Evolutionary conservation across 805 yeast species (phyloP), one percentile per base, ranked within the genome.

Genomic region (Saccharomycopsis olivae): DNA sequence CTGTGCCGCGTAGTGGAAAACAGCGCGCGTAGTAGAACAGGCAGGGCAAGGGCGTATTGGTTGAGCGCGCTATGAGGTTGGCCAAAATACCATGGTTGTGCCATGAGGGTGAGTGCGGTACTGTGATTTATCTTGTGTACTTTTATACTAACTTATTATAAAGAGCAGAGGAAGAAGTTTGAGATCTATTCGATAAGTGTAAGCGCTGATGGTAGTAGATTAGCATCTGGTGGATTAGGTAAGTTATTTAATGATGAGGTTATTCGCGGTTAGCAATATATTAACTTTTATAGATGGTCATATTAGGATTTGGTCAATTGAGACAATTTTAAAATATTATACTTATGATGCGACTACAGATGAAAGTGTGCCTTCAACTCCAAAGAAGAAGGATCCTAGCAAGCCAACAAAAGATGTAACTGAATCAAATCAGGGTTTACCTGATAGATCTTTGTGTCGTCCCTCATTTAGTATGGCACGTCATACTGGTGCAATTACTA

Each of bases 401-500:
- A n/a, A n/a, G n/a, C n/a, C n/a, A n/a, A n/a, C n/a, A n/a, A n/a
- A n/a, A n/a, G n/a, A n/a, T n/a, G n/a, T n/a, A n/a, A n/a, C n/a
- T n/a, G n/a, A n/a, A n/a, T n/a, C n/a, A n/a, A n/a, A n/a, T n/a
- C n/a, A n/a, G n/a, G n/a, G n/a, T n/a, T 23, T 23, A 10, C 25
- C 25, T 11, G 66, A 63, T 33, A 52, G 51, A 3, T 45, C 51
- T 3, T 43, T 50, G n/a, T 61, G 68, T 43, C 57, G 71, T 21
- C 94, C 95, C 3, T 59, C 88, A 14, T 85, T 94, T 43, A 79
- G 92, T 20, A 85, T 92, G 95, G 79, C 92, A 29, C 71, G 96
- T 40, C 98, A 92, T 55, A 86, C 92, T 17, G 99, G 98, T 36
- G 95, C 95, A 2, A 96, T 92, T 3, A 92, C 98, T 1, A 79